phyloP scores from a whole-genome alignment of 805 yeast species.

The Cyberlindnera xylosilytica region DNA sequence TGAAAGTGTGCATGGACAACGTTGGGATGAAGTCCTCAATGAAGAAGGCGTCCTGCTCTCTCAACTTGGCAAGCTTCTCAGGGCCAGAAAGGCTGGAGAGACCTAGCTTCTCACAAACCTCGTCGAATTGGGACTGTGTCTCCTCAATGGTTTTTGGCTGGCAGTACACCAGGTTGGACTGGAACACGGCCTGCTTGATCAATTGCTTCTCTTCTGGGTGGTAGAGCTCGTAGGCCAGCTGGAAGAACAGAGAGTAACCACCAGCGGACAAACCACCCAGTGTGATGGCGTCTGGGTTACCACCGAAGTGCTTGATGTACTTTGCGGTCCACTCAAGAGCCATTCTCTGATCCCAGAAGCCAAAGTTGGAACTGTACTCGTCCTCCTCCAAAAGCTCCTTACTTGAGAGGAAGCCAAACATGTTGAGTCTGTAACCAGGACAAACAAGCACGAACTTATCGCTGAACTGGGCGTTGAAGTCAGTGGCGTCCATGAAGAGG shows the following conservation, averaged over 20 bases:
- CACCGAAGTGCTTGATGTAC: constrained; percentile 44
- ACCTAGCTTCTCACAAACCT: constrained; percentile 29
- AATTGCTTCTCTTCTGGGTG: constrained; percentile 37
- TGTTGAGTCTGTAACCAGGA: constrained; percentile 39
- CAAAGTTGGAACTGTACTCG: constrained; percentile 22
- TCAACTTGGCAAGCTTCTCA: constrained; percentile 24
- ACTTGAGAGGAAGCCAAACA: constrained; percentile 36
- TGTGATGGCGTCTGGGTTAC: constrained; percentile 40
- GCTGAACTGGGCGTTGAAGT: constrained; percentile 28
- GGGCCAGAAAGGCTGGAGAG: constrained; percentile 17
- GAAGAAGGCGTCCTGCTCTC: constrained; percentile 20
- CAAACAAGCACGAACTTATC: constrained; percentile 36
- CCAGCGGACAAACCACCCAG: constrained; percentile 50
- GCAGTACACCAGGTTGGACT: constrained; percentile 35
- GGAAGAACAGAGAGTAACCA: constrained; percentile 39
- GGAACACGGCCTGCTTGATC: constrained; percentile 35
- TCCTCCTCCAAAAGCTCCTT: constrained; percentile 33
- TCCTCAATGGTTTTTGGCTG: constrained; percentile 39
- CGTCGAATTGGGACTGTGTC: constrained; percentile 35
- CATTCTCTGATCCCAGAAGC: constrained; percentile 42
- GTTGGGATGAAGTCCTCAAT: constrained; percentile 26
- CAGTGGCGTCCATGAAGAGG: constrained; percentile 22
- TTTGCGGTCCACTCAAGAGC: constrained; percentile 45
- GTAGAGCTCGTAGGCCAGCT: constrained; percentile 40
- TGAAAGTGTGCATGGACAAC: constrained; percentile 32